Base-by-base conservation (phyloP, 2,329 filamentous ascomycete genomes). In the Diaporthe sp. region DNA sequence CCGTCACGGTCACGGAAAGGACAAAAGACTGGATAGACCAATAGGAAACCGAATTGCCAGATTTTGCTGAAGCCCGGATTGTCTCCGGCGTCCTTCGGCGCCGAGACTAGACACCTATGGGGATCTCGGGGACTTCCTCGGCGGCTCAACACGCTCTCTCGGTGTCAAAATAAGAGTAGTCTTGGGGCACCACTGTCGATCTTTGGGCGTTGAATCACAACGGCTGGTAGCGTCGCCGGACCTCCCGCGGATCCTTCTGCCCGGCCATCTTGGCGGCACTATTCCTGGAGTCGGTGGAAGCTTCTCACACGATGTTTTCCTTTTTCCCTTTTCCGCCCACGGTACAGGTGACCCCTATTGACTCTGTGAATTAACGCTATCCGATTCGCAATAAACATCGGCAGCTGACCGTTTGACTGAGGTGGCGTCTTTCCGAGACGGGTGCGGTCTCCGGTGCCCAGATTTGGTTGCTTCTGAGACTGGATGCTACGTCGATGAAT, bases 231-330 rank as follows among this genome's bases (percentile, higher is more conserved):
- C n/a, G 15, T 13, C 15, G 47, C 9, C 47, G 47, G 63, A 39
- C 6, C n/a, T 53, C 39, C 47, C 32, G 42, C 42, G 27, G 42
- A 35, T 27, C 27, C n/a, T 9, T 30, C 17, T 27, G 1, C 19
- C 39, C 44, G 63, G 32, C n/a, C 8, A 68, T 27, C 25, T 32
- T 27, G n/a, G 47, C 42, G 44, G 47, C 47, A 25, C 47, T 53
- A 39, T 53, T 68, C 30, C 63, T 53, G 63, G 63, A 53, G 32
- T 37, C 63, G 32, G 47, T 32, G 63, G 25, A 68, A 51, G 63
- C 63, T 53, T 50, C 17, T 53, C 15, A 25, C 19, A 32, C 63
- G 32, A 37, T 12, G n/a, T 19, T 61, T 61, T 51, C 7, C 13
- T 37, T 66, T 39, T 53, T 51, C 22, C n/a, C 44, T 8, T 12